Percentiles rank a stretch among this genome's conserved stretches.
These are phyloP conservation scores for Bretziella fagacearum DNA, from an alignment of 2,329 filamentous ascomycete species.

Conservation along the genomic window DNA sequence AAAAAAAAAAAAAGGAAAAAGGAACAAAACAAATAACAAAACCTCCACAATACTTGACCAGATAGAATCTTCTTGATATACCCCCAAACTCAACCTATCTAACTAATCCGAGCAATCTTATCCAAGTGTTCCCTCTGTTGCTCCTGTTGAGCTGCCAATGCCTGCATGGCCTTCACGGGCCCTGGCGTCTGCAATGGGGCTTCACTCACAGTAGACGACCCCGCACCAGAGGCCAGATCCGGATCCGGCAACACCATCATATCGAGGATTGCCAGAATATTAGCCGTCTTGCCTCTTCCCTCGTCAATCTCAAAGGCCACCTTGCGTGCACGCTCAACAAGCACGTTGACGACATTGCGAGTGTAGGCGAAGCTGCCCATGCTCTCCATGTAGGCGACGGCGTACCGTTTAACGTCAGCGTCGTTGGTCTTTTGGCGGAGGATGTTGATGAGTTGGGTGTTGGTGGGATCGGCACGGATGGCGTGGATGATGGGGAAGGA, in stretches of 20 bases:
- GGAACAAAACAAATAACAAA: no score
- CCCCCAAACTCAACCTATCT: no score
- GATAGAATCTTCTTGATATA: no score
- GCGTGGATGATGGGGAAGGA: slow-evolving; percentile 90
- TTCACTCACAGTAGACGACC: neutral
- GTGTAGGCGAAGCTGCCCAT: slow-evolving; percentile 86
- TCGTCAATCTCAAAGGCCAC: slow-evolving; percentile 49
- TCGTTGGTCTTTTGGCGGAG: slow-evolving; percentile 77
- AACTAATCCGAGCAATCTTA: neutral
- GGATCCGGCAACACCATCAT: slow-evolving; percentile 32
- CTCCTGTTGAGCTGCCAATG: slow-evolving; percentile 7
- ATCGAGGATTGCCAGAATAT: slow-evolving; percentile 50
- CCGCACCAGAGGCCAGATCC: neutral
- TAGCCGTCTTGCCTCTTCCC: slow-evolving; percentile 36
- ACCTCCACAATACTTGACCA: no score
- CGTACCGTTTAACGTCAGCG: slow-evolving; percentile 78
- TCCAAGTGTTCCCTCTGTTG: slow-evolving; percentile 5
- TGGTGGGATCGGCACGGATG: slow-evolving; percentile 58
- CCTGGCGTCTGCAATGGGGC: neutral
- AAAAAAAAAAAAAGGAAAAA: no score
- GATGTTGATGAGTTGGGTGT: slow-evolving; percentile 77
- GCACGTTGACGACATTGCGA: slow-evolving; percentile 43
- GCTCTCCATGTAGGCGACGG: slow-evolving; percentile 75
- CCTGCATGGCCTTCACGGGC: slow-evolving; percentile 5
- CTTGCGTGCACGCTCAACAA: slow-evolving; percentile 45